phyloP scores from a whole-genome alignment of 2,329 filamentous ascomycete species.

The Xylariaceae sp. region DNA sequence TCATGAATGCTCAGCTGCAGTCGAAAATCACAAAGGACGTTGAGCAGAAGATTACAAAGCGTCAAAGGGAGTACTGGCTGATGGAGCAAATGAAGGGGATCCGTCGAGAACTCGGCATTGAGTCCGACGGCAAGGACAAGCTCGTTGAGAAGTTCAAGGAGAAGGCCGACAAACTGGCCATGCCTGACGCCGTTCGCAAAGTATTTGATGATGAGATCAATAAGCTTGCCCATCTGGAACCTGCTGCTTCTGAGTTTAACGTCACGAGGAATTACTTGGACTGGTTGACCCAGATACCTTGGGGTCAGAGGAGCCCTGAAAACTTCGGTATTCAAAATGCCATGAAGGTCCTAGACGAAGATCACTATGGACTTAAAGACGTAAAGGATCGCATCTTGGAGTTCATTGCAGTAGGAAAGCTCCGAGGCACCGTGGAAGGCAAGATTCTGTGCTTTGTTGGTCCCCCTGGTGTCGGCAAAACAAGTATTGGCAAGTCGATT shows the following conservation, averaged over 20 bases:
- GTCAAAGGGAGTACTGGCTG: slow-evolving; percentile 95
- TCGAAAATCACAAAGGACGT: slow-evolving; percentile 98
- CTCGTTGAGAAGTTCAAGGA: slow-evolving; percentile 96
- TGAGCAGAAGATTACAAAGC: slow-evolving; percentile 93
- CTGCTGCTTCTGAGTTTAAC: slow-evolving; percentile 95
- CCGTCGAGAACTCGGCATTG: slow-evolving; percentile 86
- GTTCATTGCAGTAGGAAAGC: slow-evolving; percentile 96
- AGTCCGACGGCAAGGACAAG: slow-evolving; percentile 97
- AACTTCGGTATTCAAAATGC: slow-evolving; percentile 95
- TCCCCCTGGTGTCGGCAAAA: slow-evolving; percentile 95
- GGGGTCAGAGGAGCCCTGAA: slow-evolving; percentile 91
- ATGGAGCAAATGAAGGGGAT: slow-evolving; percentile 99
- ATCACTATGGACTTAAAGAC: slow-evolving; percentile 94
- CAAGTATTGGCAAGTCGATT: slow-evolving; percentile 97
- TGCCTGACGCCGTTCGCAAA: slow-evolving; percentile 95
- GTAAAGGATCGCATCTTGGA: slow-evolving; percentile 98
- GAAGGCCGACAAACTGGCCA: slow-evolving; percentile 86
- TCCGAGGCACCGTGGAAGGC: slow-evolving; percentile 92
- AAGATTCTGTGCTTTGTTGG: slow-evolving; percentile 98
- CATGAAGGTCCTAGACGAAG: slow-evolving; percentile 84
- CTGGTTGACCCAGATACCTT: slow-evolving; percentile 97
- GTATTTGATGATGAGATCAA: slow-evolving; percentile 98
- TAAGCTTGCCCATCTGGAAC: slow-evolving; percentile 91
- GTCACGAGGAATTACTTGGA: slow-evolving; percentile 97
- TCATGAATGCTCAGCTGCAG: slow-evolving; percentile 96